Base-by-base conservation (phyloP, 208 protist genomes). In the Leishmania gerbilli region DNA sequence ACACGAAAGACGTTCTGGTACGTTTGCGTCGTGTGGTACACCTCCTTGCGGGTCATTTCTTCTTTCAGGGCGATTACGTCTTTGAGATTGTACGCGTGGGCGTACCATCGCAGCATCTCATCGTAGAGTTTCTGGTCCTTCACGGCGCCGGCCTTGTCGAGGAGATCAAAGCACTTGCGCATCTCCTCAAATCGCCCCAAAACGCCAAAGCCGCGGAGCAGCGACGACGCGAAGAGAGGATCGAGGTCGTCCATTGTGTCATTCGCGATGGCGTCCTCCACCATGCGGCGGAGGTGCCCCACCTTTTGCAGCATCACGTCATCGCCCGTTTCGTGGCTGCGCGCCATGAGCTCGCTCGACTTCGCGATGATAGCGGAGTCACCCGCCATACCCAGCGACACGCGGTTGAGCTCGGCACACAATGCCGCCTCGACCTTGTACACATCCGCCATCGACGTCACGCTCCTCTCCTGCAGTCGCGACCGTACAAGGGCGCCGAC, bases 21-120 rank as follows among this genome's bases (percentile, higher is more conserved):
- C 5, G 94, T 97, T 69, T 91, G 83, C 0, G 91, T 76, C 1
- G 93, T 96, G 87, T 96, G 95, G 79, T 92, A 94, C 56, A 98
- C 87, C 71, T 92, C 76, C 55, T 86, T 74, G 42, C 88, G 86
- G 11, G 85, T 90, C 95, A 98, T 98, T 77, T 97, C 90, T 71
- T 97, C 91, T 71, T 98, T 98, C 55, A 98, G 85, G 3, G 90
- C 90, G 55, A 98, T 92, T 37, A 96, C 95, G 49, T 97, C 94
- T 71, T 95, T 96, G 1, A 97, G 72, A 76, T 97, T 98, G 83
- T 92, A 93, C 45, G 90, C 75, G 76, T 95, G 86, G 9, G 94
- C 90, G 81, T 96, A 95, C 94, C 95, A 98, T 65, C 89, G 87
- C 21, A 98, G 83, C 92, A 97, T 95, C 82, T 98, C 95, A 78